Conservation (phyloP, 371 early-diverging fungal genomes). For the Mortierella sp. region DNA sequence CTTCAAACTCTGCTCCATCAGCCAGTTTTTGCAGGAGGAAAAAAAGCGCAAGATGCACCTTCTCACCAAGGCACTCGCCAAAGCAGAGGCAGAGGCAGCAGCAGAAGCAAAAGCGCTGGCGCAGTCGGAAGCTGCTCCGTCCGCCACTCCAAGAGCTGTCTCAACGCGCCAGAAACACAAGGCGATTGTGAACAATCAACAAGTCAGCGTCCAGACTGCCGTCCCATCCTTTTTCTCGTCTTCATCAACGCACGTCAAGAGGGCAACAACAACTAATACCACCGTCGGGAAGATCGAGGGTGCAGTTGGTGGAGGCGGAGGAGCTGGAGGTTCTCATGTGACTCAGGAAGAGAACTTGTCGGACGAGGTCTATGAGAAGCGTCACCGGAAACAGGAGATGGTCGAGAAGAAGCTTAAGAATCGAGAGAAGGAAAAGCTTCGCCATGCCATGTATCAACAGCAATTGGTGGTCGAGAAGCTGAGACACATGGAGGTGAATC, state of each 20-base stretch:
- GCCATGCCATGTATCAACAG: conserved; percentile 75
- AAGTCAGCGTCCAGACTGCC: conserved; percentile 42
- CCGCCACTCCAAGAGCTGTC: conserved; percentile 25
- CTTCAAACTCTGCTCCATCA: conserved; percentile 44
- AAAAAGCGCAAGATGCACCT: conserved; percentile 48
- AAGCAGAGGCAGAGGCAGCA: conserved; percentile 43
- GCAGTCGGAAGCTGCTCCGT: conserved; percentile 1
- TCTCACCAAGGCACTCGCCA: conserved; percentile 45
- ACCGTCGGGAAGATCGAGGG: conserved; percentile 36
- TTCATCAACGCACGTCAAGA: conserved; percentile 25
- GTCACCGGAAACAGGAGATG: conserved; percentile 74
- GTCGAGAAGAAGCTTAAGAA: conserved; percentile 78
- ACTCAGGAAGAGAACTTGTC: conserved; percentile 57
- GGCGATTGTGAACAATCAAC: conserved; percentile 37
- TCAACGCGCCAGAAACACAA: conserved; percentile 53
- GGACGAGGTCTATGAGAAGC: conserved; percentile 71
- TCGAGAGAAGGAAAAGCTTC: conserved; percentile 72
- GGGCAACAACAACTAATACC: conserved; percentile 34
- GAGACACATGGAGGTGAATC: conserved; percentile 65
- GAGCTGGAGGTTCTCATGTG: background rate
- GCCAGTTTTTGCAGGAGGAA: conserved; percentile 53
- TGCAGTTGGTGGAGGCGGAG: background rate
- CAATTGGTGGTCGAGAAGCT: conserved; percentile 71
- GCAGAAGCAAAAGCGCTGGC: conserved; percentile 17
- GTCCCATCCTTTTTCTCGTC: conserved; percentile 24